These are phyloP conservation scores for Ustilago sp. DNA, from an alignment of 1,284 basidiomycete genomes.

Conservation along the genomic window DNA sequence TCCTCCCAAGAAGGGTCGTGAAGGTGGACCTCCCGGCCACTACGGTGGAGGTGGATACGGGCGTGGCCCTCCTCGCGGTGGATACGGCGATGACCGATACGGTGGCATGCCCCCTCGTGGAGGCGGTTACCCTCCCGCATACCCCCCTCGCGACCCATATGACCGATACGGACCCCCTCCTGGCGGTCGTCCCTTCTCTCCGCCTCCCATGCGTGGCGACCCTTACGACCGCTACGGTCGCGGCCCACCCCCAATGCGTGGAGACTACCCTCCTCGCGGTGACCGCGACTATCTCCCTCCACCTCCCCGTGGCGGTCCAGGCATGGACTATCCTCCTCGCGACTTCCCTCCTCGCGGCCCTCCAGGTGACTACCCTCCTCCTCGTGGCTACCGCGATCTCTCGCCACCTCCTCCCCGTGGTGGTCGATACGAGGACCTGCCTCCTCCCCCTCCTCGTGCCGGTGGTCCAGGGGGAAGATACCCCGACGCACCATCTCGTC, in stretches of 20 bases:
- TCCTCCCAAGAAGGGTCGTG: slow-evolving; percentile 80
- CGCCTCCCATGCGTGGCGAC: slow-evolving; percentile 50
- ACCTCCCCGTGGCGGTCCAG: slow-evolving; percentile 42
- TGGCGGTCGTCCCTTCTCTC: slow-evolving; percentile 47
- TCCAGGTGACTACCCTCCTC: slow-evolving; percentile 57
- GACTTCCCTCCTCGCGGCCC: slow-evolving; percentile 57
- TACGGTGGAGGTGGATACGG: slow-evolving; percentile 53
- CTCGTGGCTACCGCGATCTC: slow-evolving; percentile 49
- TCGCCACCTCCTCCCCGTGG: slow-evolving; percentile 50
- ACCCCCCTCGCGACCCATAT: slow-evolving; percentile 65
- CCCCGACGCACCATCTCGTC: slow-evolving; percentile 40
- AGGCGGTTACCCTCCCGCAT: slow-evolving; percentile 54
- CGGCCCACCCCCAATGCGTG: slow-evolving; percentile 49
- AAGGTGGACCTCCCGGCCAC: slow-evolving; percentile 68
- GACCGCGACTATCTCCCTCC: slow-evolving; percentile 49
- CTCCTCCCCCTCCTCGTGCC: slow-evolving; percentile 53
- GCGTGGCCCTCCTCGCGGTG: slow-evolving; percentile 43
- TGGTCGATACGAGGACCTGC: slow-evolving; percentile 54
- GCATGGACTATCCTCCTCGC: slow-evolving; percentile 57
- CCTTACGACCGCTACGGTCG: slow-evolving; percentile 50
- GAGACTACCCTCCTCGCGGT: slow-evolving; percentile 47
- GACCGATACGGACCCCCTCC: slow-evolving; percentile 68
- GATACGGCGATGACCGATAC: slow-evolving; percentile 73
- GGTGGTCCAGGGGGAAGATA: slow-evolving; percentile 42
- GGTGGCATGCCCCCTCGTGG: slow-evolving; percentile 78